Evolutionary conservation across 345 rosid genomes (phyloP).

Genomic region (Stellera chamaejasme): DNA sequence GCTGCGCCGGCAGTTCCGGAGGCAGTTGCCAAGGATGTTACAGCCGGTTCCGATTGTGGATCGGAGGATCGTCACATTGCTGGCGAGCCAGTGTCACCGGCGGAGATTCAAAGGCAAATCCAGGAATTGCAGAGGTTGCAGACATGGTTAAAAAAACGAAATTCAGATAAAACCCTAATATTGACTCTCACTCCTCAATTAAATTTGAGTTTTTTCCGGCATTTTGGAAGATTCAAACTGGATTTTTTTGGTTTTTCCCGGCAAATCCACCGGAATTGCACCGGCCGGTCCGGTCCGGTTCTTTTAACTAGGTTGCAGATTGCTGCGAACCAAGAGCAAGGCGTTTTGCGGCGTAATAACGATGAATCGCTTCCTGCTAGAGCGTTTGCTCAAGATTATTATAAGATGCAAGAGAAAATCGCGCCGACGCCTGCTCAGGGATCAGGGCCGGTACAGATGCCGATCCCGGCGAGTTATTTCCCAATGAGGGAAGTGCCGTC

Average conservation of each 20-base stretch:
- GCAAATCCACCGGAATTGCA: too few species aligned
- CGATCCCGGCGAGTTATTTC: conserved; percentile 23
- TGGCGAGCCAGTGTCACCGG: conserved; percentile 19
- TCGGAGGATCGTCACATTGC: conserved; percentile 32
- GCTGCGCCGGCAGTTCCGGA: conserved; percentile 20
- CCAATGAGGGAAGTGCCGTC: conserved; percentile 29
- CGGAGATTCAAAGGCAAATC: conserved; percentile 33
- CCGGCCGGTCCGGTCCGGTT: too few species aligned
- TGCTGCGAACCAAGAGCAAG: conserved; percentile 23
- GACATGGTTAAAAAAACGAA: too few species aligned
- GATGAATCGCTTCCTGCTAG: conserved; percentile 20
- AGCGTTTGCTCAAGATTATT: conserved; percentile 16
- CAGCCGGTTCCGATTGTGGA: conserved; percentile 37
- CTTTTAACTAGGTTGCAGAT: conserved; percentile 35
- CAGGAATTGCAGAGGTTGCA: conserved; percentile 38
- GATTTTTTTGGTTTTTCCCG: too few species aligned
- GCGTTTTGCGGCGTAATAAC: conserved; percentile 15
- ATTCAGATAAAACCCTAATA: too few species aligned
- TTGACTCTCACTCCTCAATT: too few species aligned
- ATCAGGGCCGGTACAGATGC: conserved; percentile 29
- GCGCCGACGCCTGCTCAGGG: conserved; percentile 16
- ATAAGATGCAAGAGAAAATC: conserved; percentile 19
- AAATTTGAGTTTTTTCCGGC: too few species aligned
- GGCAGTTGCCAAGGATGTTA: conserved; percentile 18
- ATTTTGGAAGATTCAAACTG: too few species aligned